These are phyloP conservation scores for Trichothecium sympodiale DNA, from an alignment of 2,329 filamentous ascomycete genomes.

Conservation along the genomic window DNA sequence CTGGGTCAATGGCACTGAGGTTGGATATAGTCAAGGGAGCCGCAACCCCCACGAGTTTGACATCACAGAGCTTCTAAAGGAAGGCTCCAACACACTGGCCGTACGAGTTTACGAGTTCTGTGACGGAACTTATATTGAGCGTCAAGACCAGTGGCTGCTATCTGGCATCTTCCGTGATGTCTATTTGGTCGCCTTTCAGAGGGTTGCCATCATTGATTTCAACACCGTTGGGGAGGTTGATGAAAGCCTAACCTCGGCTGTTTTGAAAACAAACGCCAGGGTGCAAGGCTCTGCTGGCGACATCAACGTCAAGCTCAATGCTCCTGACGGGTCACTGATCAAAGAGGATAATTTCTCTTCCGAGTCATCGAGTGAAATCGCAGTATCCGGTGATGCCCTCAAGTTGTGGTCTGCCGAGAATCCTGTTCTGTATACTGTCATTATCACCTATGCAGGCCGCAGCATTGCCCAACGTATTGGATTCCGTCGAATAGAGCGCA, in stretches of 20 bases:
- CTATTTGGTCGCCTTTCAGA: constrained; percentile 49
- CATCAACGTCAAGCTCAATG: constrained; percentile 4
- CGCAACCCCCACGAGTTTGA: constrained; percentile 67
- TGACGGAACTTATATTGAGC: constrained; percentile 62
- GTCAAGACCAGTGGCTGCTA: constrained; percentile 61
- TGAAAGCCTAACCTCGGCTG: constrained; percentile 39
- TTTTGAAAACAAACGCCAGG: constrained; percentile 33
- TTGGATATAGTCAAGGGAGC: constrained; percentile 64
- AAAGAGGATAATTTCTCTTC: constrained; percentile 3
- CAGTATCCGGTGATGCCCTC: constrained; percentile 2
- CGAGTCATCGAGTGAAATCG: constrained; percentile 6
- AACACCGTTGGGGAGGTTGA: constrained; percentile 45
- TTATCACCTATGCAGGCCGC: constrained; percentile 20
- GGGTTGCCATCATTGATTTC: constrained; percentile 43
- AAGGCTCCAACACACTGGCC: constrained; percentile 40
- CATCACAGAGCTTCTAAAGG: constrained; percentile 39
- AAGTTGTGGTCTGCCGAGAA: constrained; percentile 55
- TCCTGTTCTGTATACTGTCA: constrained; percentile 47
- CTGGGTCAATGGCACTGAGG: constrained; percentile 55
- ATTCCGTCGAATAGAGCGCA: constrained; percentile 51
- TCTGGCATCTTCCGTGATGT: constrained; percentile 61
- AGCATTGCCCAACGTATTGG: constrained; percentile 45
- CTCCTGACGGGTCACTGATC: constrained; percentile 4
- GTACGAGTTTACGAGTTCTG: constrained; percentile 64
- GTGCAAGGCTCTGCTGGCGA: constrained; percentile 23